phyloP scores from a whole-genome alignment of 2,329 filamentous ascomycete species.

The Stenocarpella maydis region DNA sequence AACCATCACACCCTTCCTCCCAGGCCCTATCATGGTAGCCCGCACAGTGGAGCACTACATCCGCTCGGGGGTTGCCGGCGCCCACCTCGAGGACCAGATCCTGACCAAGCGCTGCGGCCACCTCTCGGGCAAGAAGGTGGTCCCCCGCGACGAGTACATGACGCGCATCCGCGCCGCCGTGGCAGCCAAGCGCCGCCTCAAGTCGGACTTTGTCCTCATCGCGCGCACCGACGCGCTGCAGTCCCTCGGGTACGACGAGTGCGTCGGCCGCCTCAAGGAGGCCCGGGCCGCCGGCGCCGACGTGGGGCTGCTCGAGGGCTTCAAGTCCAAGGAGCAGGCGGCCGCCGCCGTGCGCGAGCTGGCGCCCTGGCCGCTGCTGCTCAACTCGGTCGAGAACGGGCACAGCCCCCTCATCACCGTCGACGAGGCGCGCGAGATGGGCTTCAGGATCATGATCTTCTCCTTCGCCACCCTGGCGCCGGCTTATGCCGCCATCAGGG shows the following conservation, averaged over 20 bases:
- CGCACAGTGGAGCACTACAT: constrained; percentile 59
- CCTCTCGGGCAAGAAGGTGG: constrained; percentile 47
- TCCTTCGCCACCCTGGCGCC: constrained; percentile 59
- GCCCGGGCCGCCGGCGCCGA: constrained; percentile 61
- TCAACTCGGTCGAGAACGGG: constrained; percentile 67
- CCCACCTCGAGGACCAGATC: constrained; percentile 48
- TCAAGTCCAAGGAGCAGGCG: constrained; percentile 46
- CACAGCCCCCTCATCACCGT: constrained; percentile 61
- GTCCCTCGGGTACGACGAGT: constrained; percentile 59
- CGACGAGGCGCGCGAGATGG: constrained; percentile 61
- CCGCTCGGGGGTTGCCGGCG: constrained; percentile 57
- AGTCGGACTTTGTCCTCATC: constrained; percentile 65
- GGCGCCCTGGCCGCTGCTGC: constrained; percentile 58
- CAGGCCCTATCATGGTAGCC: constrained; percentile 49
- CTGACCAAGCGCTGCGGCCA: constrained; percentile 50
- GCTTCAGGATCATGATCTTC: constrained; percentile 67
- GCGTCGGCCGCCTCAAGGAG: constrained; percentile 52
- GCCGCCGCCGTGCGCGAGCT: constrained; percentile 54
- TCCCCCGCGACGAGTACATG: constrained; percentile 42
- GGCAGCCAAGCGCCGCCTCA: constrained; percentile 42
- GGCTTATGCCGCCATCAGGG: constrained; percentile 52
- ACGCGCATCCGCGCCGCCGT: constrained; percentile 44
- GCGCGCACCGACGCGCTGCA: constrained; percentile 65
- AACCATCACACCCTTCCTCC: not conserved
- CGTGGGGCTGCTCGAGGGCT: constrained; percentile 61